A percentile compares a stretch with the other conserved stretches of the same genome.
Conservation (phyloP, 345 rosid species). For the Brassica rapa region DNA sequence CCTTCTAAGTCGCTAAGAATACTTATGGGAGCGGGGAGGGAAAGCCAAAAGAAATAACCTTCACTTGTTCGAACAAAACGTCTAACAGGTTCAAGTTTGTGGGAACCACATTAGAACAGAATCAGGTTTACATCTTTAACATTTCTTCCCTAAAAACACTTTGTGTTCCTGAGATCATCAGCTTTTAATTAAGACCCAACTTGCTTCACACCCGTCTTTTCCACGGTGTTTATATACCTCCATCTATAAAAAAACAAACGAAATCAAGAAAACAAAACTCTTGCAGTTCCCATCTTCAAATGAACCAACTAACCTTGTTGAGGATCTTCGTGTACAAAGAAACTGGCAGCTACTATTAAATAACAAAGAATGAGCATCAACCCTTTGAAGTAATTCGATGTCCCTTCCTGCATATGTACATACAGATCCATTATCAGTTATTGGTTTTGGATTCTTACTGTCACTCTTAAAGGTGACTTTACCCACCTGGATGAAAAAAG, state of each 20-base stretch:
- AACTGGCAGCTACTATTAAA: slow-evolving; percentile 77
- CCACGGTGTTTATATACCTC: slow-evolving; percentile 19
- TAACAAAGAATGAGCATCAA: slow-evolving; percentile 86
- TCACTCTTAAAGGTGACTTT: too few relatives aligned
- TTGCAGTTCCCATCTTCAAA: neutral
- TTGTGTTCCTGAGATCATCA: too few relatives aligned
- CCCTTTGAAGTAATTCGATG: slow-evolving; percentile 85
- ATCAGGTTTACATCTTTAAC: too few relatives aligned
- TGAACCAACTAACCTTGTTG: slow-evolving; percentile 33
- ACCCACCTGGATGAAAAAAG: slow-evolving; percentile 76
- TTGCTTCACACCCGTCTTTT: slow-evolving; percentile 4
- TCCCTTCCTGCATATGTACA: slow-evolving; percentile 61
- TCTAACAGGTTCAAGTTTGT: too few relatives aligned
- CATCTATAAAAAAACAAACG: slow-evolving; percentile 17
- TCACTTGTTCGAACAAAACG: slow-evolving; percentile 30
- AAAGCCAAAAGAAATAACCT: slow-evolving; percentile 16
- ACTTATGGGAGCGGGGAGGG: neutral
- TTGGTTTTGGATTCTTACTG: too few relatives aligned
- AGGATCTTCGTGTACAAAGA: slow-evolving; percentile 78
- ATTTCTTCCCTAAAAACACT: too few relatives aligned
- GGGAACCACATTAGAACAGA: too few relatives aligned
- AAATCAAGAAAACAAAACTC: neutral
- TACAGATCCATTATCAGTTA: slow-evolving; percentile 16
- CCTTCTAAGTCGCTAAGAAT: slow-evolving; percentile 18
- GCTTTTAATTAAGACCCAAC: too few relatives aligned